These are phyloP conservation scores for Neurospora cerealis DNA, from an alignment of 495 filamentous ascomycete species.

Conservation along the genomic window DNA sequence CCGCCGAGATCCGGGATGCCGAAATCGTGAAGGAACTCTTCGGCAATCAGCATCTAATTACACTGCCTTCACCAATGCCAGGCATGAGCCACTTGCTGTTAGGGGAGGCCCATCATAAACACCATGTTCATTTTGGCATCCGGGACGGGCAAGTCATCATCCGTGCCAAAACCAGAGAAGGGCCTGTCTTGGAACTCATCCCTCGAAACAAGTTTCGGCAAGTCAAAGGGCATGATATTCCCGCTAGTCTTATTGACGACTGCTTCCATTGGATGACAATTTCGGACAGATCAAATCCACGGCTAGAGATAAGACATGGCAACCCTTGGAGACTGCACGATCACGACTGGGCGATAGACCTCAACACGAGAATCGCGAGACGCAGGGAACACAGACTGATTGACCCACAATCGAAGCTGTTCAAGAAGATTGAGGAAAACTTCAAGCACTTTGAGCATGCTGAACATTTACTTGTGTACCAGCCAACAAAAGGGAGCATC, in stretches of 20 bases:
- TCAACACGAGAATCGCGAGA: neutral
- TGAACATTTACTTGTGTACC: neutral
- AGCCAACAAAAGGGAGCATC: neutral
- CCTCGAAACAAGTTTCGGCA: neutral
- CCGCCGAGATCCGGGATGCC: neutral
- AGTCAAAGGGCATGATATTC: neutral
- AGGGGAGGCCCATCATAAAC: neutral
- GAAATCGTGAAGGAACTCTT: neutral
- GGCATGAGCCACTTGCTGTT: neutral
- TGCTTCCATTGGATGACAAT: conserved; percentile 1
- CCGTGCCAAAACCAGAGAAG: neutral
- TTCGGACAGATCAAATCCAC: neutral
- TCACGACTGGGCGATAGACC: neutral
- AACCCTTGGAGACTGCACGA: neutral
- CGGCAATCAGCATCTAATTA: neutral
- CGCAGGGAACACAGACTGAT: neutral
- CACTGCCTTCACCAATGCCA: neutral
- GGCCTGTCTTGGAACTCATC: neutral
- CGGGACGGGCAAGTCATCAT: neutral
- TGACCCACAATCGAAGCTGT: neutral
- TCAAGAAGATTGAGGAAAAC: neutral
- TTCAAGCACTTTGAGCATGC: neutral
- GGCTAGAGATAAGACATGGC: neutral
- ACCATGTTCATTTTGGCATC: neutral
- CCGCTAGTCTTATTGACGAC: neutral